Percentiles rank a stretch among this genome's conserved stretches.
These are phyloP conservation scores for Pseudogymnoascus sp. DNA, from an alignment of 2,329 filamentous ascomycete species.

Conservation along the genomic window DNA sequence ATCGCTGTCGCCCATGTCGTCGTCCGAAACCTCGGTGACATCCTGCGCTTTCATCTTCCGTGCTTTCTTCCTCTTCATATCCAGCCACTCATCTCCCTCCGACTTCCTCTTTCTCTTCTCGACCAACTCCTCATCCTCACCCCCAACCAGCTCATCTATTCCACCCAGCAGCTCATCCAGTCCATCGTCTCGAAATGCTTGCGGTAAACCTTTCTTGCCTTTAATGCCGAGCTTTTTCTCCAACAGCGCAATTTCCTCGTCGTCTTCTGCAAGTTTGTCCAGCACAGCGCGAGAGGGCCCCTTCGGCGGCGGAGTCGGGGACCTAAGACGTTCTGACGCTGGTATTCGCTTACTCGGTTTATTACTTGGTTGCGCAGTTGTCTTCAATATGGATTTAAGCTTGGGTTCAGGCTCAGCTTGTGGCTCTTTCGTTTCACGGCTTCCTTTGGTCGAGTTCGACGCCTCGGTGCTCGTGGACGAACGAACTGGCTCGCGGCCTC, in stretches of 20 bases:
- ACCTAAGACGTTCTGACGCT: constrained; percentile 4
- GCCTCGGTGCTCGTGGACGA: neutral
- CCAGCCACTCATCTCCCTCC: constrained; percentile 53
- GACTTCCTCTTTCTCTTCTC: constrained; percentile 49
- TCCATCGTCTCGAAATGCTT: constrained; percentile 73
- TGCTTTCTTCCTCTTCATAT: constrained; percentile 46
- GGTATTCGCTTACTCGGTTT: constrained; percentile 12
- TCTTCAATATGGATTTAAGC: constrained; percentile 26
- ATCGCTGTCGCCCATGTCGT: constrained; percentile 26
- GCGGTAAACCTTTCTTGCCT: constrained; percentile 63
- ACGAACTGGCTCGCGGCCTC: neutral
- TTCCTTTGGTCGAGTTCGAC: neutral
- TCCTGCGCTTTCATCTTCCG: constrained; percentile 24
- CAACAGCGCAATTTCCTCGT: constrained; percentile 77
- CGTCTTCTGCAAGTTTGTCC: constrained; percentile 66
- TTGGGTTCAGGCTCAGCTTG: constrained; percentile 10
- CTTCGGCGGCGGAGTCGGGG: constrained; percentile 16
- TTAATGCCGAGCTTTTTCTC: constrained; percentile 82
- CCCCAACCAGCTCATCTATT: constrained; percentile 44
- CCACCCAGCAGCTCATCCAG: constrained; percentile 70
- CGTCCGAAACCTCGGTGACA: constrained; percentile 18
- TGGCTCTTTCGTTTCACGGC: neutral
- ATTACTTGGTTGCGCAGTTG: constrained; percentile 16
- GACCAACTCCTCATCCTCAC: constrained; percentile 37
- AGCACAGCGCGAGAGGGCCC: constrained; percentile 35